Evolutionary conservation across 768 basidiomycete species (phyloP), one percentile per base, ranked within the genome.

Genomic region (Lactifluus subvellereus): DNA sequence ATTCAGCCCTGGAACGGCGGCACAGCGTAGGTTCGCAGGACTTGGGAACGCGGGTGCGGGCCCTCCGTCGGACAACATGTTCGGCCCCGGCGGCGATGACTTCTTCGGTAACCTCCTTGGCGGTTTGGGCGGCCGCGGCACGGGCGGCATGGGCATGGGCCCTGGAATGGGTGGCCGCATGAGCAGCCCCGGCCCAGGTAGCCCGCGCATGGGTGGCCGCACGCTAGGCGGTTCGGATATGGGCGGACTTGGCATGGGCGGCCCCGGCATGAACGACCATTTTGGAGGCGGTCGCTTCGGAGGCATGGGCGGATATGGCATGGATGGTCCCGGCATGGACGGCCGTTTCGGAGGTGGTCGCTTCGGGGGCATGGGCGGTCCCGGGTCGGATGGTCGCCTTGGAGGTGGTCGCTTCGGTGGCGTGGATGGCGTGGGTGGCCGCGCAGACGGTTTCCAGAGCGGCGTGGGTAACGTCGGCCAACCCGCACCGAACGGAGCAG

Each of bases 1-100:
- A 27, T 8, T 59, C 30, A 64, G 58, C 40, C 62, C 62, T 20
- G 62, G 53, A 37, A 42, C 37, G 0, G 53, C 50, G 2, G 62
- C 57, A 18, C 45, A 63, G 27, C 57, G 62, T 43, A 16, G 62
- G 32, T 40, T 35, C 18, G 20, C 40, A 18, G 48, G 32, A 22
- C 47, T 59, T 16, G 40, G 53, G 4, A 32, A 32, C 6, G 27
- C 27, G 27, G 27, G 27, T 27, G 43, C 22, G 11, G 22, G 61
- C 14, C 50, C 50, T n/a, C 18, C 8, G 9, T 20, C 11, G 20
- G 57, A 30, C 9, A 33, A 22, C n/a, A 5, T 48, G 11, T 18
- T 48, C 3, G 38, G 62, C n/a, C 8, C 62, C 14, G 52, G 62
- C 5, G 45, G 57, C 16, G 37, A 37, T 47, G 56, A 58, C 16